Base-by-base conservation (phyloP, 2,329 filamentous ascomycete genomes). In the Raffaelea deltoideospora region DNA sequence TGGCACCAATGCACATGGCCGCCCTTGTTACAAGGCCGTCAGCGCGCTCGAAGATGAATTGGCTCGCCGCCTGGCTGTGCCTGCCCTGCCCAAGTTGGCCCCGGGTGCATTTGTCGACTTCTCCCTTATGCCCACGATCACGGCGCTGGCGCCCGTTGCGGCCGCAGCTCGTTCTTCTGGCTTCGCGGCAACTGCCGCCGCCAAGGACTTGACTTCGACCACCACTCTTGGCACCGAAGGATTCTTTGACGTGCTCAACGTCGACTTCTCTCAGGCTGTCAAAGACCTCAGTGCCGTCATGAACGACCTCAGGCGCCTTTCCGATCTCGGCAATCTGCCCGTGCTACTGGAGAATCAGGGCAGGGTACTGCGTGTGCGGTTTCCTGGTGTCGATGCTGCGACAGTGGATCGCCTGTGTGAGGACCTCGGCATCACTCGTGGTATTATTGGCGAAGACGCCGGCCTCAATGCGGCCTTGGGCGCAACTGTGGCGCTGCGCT, bases 71-170 rank as follows among this genome's bases (percentile, higher is more conserved):
- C 69, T 90, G 59, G 67, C 69, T 24, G 65, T 64, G 31, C 60
- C 47, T 3, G 26, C 36, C 7, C 10, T 42, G 38, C 35, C 43
- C 19, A 29, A 28, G 31, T 19, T 38, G 37, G 37, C 41, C 0
- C 62, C 69, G 35, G 90, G 90, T 20, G 82, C 87, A 2, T 88
- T 74, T 56, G 68, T 98, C 52, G 86, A 93, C 58, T 98, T 96
- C 62, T 69, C 76, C 48, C 64, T 96, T 48, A 85, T 76, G 57
- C 90, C 90, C 3, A 92, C 83, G 41, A 75, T 96, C 52, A 96
- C 88, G 23, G 85, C 88, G 22, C 69, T 98, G 40, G 80, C 79
- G 47, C 76, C 81, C 10, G 34, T 21, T 7, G 26, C 21, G 15
- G 21, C 18, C 22, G n/a, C 29, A 3, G 37, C 34, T n/a, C 29